Evolutionary conservation across 2,329 filamentous ascomycete species (phyloP).

Genomic region (Neoarthrinium moseri): DNA sequence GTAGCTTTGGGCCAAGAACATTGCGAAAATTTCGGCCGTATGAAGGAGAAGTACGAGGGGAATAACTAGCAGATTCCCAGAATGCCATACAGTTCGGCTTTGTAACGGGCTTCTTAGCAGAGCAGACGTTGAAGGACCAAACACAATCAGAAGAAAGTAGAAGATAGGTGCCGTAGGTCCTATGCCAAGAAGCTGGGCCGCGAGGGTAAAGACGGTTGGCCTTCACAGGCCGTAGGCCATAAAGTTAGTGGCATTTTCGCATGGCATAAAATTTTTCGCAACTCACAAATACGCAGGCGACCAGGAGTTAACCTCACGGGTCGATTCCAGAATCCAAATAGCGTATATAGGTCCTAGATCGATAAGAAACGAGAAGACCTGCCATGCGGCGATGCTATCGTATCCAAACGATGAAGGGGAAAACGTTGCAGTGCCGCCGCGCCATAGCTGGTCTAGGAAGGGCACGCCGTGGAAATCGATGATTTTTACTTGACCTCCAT

Average conservation of each 20-base stretch:
- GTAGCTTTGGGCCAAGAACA: constrained; percentile 12
- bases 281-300: constrained; percentile 20
- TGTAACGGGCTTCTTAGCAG: constrained; percentile 2
- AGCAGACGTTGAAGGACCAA: constrained; percentile 13
- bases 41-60: constrained; percentile 18
- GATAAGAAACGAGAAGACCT: constrained; percentile 19
- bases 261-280: too few species aligned
- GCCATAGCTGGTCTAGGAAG: constrained; percentile 16
- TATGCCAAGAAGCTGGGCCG: constrained; percentile 10
- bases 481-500: constrained; percentile 15
- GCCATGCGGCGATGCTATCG: constrained; percentile 20
- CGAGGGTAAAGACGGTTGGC: constrained; percentile 8
- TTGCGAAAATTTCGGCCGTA: constrained; percentile 15
- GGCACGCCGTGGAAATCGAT: constrained; percentile 15
- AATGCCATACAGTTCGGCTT: constrained; percentile 5
- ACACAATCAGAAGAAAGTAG: constrained; percentile 16
- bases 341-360: constrained; percentile 21
- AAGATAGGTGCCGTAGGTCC: constrained; percentile 13
- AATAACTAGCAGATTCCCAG: constrained; percentile 10
- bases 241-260: too few species aligned
- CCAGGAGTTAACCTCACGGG: constrained; percentile 12
- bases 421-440: constrained; percentile 17
- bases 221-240: too few species aligned
- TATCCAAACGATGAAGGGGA: constrained; percentile 16
- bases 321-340: constrained; percentile 21